Conservation (phyloP, 192 early-diverging fungal genomes). For the Diversispora eburnea region DNA sequence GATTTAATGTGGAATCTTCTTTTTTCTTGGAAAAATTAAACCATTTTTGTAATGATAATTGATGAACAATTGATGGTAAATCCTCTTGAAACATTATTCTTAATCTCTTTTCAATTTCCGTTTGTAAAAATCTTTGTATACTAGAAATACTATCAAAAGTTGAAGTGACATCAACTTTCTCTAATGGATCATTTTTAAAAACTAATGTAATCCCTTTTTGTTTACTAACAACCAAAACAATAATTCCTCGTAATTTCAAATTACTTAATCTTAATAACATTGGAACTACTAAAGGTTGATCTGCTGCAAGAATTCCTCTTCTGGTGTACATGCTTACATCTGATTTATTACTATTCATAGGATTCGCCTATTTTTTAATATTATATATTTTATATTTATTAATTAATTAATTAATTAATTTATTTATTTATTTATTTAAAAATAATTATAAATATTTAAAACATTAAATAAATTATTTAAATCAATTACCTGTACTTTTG, state of each 20-base stretch:
- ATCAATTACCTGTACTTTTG: conserved; percentile 79
- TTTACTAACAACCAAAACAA: conserved; percentile 92
- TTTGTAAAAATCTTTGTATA: conserved; percentile 83
- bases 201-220: conserved; percentile 92
- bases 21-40: conserved; percentile 28
- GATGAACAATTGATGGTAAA: conserved; percentile 89
- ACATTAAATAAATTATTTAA: too few relatives aligned
- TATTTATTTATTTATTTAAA: too few relatives aligned
- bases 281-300: conserved; percentile 91
- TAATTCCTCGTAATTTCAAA: conserved; percentile 84
- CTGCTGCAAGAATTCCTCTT: conserved; percentile 77
- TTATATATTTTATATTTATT: too few relatives aligned
- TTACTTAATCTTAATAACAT: conserved; percentile 91
- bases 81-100: conserved; percentile 91
- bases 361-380: conserved; percentile 61
- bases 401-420: too few relatives aligned
- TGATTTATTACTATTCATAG: conserved; percentile 56
- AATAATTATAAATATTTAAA: too few relatives aligned
- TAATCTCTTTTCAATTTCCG: conserved; percentile 86
- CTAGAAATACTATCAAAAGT: conserved; percentile 93
- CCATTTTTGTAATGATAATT: conserved; percentile 57
- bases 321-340: conserved; percentile 62
- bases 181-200: conserved; percentile 96
- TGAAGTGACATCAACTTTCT: conserved; percentile 89
- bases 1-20: conserved; percentile 30